Base-by-base conservation (phyloP, 176 grass and related monocot species). In the Ananas comosus region DNA sequence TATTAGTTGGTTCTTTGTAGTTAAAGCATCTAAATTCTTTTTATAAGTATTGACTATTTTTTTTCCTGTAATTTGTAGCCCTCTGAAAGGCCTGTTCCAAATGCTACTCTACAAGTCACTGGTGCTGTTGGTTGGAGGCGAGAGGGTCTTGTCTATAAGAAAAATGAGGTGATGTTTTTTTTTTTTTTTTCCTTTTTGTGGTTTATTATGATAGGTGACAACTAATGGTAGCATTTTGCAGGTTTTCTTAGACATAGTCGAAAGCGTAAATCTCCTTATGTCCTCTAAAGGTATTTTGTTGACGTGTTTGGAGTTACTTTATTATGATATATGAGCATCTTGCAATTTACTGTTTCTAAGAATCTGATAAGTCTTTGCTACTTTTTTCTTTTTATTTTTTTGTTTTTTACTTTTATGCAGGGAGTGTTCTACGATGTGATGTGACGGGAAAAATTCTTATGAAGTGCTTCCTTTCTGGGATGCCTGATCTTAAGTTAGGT, bases 191-290 rank as follows among this genome's bases (percentile, higher is more conserved):
- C 29, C 42, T 1, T 70, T 78, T 50, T 73, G 0, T 68, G 48
- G 14, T 59, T 66, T 68, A n/a, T 69, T 68, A 67, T 75, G 70
- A 7, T 59, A 50, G 18, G 73, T 4, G 50, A 1, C 42, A 79
- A 13, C 75, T 69, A 9, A 77, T 49, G 42, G 1, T 14, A 73
- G 56, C 81, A 50, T 48, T 67, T 82, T 66, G 81, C 76, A 99
- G 95, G 90, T 99, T 80, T 99, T 99, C 75, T 83, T 99, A 87
- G 95, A 99, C 87, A 99, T 99, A 75, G 95, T 99, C 75, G 95
- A 99, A 80, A 99, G 95, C 33, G 95, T 99, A 83, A 99, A 99
- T 78, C 90, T 99, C 84, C 95, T 99, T 69, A 99, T 99, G 95
- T 99, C 95, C 63, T 99, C 95, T 12, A 99, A 99, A 99, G 95